Evolutionary conservation across 495 filamentous ascomycete genomes (phyloP).

Genomic region (Aspergillus cristatus): DNA sequence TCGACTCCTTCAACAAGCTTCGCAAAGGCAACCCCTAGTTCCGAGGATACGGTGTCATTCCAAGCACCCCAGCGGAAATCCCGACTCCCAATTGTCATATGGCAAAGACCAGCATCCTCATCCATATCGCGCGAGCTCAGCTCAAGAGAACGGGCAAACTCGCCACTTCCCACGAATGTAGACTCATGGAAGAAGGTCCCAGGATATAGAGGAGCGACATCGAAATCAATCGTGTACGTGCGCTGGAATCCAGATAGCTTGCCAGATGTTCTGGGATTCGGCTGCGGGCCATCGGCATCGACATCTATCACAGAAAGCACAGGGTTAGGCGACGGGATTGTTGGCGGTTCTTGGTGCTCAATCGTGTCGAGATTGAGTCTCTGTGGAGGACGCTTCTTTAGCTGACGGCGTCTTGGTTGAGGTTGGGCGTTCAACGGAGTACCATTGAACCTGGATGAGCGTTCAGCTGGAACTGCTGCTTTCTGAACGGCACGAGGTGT

Average conservation of each 20-base stretch:
- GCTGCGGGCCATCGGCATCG: not conserved
- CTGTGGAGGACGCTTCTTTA: conserved; percentile 44
- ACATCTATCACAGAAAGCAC: conserved; percentile 4
- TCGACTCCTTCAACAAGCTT: conserved; percentile 32
- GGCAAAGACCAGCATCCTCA: conserved; percentile 16
- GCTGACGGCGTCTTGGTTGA: conserved; percentile 11
- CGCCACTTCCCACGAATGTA: conserved; percentile 69
- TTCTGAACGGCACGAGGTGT: not conserved
- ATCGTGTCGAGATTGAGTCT: conserved; percentile 35
- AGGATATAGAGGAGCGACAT: conserved; percentile 51
- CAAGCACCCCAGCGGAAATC: conserved; percentile 56
- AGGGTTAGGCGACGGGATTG: conserved; percentile 8
- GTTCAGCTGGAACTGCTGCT: not conserved
- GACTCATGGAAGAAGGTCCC: conserved; percentile 69
- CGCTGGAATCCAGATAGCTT: conserved; percentile 43
- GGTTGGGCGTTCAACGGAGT: not conserved
- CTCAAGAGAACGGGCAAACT: conserved; percentile 45
- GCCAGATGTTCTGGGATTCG: conserved; percentile 6
- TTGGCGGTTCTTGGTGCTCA: conserved; percentile 10
- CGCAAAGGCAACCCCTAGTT: conserved; percentile 52
- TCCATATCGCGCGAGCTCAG: conserved; percentile 23
- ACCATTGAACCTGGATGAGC: conserved; percentile 1
- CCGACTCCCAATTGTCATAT: conserved; percentile 40
- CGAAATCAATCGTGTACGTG: conserved; percentile 67
- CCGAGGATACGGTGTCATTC: conserved; percentile 59